Evolutionary conservation across 495 filamentous ascomycete genomes (phyloP).

Genomic region (Neurospora sp.): DNA sequence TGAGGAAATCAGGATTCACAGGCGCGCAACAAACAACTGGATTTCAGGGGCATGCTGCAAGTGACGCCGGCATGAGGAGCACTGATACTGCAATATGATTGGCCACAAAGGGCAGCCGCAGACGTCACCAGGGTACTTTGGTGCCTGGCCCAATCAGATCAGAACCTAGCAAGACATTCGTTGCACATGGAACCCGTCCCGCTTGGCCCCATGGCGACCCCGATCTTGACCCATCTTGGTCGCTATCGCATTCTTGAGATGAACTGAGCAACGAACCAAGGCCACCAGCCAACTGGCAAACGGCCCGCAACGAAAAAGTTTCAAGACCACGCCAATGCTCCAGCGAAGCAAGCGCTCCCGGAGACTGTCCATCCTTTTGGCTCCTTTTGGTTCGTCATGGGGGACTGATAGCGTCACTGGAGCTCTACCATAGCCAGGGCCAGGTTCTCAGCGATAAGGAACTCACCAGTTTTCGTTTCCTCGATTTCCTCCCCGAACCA

Average conservation of each 20-base stretch:
- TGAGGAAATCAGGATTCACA: not conserved
- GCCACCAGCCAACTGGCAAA: not conserved
- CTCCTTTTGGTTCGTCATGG: not conserved
- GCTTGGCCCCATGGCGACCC: not conserved
- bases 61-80: not conserved
- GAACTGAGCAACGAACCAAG: not conserved
- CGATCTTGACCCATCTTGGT: not conserved
- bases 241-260: not conserved
- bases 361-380: not conserved
- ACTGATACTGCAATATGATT: not conserved
- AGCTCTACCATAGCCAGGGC: no score
- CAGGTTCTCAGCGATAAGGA: not conserved
- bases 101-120: slow-evolving; percentile 9
- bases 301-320: not conserved
- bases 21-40: not conserved
- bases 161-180: not conserved
- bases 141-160: slow-evolving; percentile 3
- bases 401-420: not conserved
- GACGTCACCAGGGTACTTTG: slow-evolving; percentile 15
- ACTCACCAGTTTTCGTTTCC: not conserved
- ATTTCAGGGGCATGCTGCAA: not conserved
- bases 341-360: not conserved
- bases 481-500: not conserved
- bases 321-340: not conserved
- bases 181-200: not conserved